These are phyloP conservation scores for Claviceps capensis DNA, from an alignment of 2,329 filamentous ascomycete genomes.

Conservation along the genomic window DNA sequence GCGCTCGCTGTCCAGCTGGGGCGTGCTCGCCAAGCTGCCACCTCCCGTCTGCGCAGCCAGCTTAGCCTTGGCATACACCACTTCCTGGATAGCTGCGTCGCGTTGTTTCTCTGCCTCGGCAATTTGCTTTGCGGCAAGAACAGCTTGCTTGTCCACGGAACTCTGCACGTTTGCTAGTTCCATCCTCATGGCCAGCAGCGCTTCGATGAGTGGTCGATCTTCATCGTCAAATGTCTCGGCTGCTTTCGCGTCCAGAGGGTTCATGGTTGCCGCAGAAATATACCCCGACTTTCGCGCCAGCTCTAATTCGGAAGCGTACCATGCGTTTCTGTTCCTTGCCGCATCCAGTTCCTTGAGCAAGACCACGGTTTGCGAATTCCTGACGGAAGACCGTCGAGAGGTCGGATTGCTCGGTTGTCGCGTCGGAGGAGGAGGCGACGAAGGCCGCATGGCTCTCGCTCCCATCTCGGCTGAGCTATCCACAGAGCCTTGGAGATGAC, in stretches of 20 bases:
- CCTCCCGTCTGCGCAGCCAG: slow-evolving; percentile 62
- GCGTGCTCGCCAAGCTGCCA: slow-evolving; percentile 47
- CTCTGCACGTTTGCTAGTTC: slow-evolving; percentile 83
- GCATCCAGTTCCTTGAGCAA: slow-evolving; percentile 78
- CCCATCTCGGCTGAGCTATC: slow-evolving; percentile 52
- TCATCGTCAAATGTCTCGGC: slow-evolving; percentile 80
- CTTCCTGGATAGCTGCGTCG: slow-evolving; percentile 87
- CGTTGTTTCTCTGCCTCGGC: slow-evolving; percentile 91
- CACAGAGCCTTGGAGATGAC: slow-evolving; percentile 47
- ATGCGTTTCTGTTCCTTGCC: slow-evolving; percentile 76
- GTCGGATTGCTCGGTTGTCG: slow-evolving; percentile 45
- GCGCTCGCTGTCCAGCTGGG: slow-evolving; percentile 45
- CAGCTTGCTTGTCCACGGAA: slow-evolving; percentile 78
- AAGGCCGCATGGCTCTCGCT: slow-evolving; percentile 32
- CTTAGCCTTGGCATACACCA: slow-evolving; percentile 88
- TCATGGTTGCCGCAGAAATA: slow-evolving; percentile 53
- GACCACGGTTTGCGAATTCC: slow-evolving; percentile 55
- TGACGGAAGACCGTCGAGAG: slow-evolving; percentile 43
- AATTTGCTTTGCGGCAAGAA: slow-evolving; percentile 74
- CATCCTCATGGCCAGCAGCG: slow-evolving; percentile 77
- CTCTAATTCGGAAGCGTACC: slow-evolving; percentile 92
- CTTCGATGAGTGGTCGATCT: slow-evolving; percentile 83
- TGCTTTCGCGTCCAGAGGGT: slow-evolving; percentile 62
- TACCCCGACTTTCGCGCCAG: slow-evolving; percentile 87
- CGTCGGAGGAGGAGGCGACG: slow-evolving; percentile 45